Conservation (phyloP, 2,329 filamentous ascomycete genomes). For the Monilinia polystroma region DNA sequence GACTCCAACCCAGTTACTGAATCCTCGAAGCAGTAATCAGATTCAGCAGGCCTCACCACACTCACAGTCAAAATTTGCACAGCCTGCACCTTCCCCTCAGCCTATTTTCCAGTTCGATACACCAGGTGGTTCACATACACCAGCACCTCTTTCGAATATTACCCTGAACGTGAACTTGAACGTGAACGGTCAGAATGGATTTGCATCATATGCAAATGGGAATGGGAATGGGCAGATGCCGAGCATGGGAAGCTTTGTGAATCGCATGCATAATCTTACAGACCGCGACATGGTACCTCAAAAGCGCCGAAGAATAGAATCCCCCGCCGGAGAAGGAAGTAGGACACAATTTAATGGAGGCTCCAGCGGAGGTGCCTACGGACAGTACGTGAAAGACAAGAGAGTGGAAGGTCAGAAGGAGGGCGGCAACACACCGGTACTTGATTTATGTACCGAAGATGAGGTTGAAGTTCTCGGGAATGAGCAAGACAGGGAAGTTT, state of each 20-base stretch:
- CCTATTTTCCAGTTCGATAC: slow-evolving; percentile 40
- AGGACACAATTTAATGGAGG: slow-evolving; percentile 47
- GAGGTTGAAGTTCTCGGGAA: slow-evolving; percentile 59
- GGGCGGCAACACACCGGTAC: slow-evolving; percentile 40
- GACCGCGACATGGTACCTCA: slow-evolving; percentile 60
- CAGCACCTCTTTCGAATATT: slow-evolving; percentile 6
- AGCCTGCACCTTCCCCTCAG: slow-evolving; percentile 24
- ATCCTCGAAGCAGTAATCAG: slow-evolving; percentile 41
- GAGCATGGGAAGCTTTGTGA: slow-evolving; percentile 64
- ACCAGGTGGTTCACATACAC: slow-evolving; percentile 28
- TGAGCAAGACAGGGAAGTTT: slow-evolving; percentile 68
- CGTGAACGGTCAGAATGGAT: slow-evolving; percentile 24
- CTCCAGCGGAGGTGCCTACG: slow-evolving; percentile 58
- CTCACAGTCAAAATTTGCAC: slow-evolving; percentile 23
- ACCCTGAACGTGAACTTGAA: neutral
- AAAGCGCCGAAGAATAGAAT: slow-evolving; percentile 63
- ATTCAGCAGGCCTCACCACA: neutral
- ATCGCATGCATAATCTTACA: slow-evolving; percentile 73
- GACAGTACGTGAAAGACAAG: slow-evolving; percentile 65
- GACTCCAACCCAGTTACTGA: slow-evolving; percentile 46
- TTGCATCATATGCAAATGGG: slow-evolving; percentile 31
- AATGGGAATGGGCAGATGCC: slow-evolving; percentile 26
- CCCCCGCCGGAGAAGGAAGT: slow-evolving; percentile 44
- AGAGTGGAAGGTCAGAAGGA: slow-evolving; percentile 47
- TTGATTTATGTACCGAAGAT: slow-evolving; percentile 54